These are phyloP conservation scores for Hypholoma sublateritium DNA, from an alignment of 768 basidiomycete genomes.

Conservation along the genomic window DNA sequence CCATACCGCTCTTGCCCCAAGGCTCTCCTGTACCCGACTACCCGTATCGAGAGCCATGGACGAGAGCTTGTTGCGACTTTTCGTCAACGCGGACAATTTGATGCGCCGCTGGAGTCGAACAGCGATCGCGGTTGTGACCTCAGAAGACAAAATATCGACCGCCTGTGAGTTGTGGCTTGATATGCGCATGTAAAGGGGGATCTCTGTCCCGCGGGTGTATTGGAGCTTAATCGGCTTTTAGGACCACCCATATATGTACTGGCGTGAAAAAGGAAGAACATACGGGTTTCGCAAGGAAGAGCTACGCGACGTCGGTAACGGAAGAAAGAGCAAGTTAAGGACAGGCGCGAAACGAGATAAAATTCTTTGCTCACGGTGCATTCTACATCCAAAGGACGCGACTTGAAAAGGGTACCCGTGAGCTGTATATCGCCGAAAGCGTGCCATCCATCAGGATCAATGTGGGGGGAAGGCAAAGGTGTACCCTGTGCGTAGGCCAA, in stretches of 20 bases:
- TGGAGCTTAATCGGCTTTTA: neutral
- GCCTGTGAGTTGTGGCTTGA: neutral
- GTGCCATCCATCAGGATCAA: conserved; percentile 42
- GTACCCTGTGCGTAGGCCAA: conserved; percentile 34
- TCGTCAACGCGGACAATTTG: neutral
- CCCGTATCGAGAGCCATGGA: neutral
- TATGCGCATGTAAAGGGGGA: neutral
- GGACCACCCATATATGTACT: neutral
- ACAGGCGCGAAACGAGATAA: neutral
- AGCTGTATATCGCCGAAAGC: conserved; percentile 23
- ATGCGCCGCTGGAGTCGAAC: neutral
- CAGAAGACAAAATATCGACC: neutral
- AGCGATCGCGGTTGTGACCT: neutral
- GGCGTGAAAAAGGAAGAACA: conserved; percentile 4
- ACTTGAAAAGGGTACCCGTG: conserved; percentile 27
- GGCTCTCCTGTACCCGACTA: neutral
- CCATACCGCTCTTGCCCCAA: neutral
- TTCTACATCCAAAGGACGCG: conserved; percentile 26
- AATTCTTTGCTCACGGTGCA: conserved; percentile 30
- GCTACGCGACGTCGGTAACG: conserved; percentile 16
- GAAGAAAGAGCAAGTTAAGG: too few species aligned
- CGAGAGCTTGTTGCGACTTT: neutral
- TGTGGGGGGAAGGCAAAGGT: conserved; percentile 33
- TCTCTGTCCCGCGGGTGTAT: neutral
- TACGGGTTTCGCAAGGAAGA: conserved; percentile 41